Evolutionary conservation across 371 early-diverging fungal genomes (phyloP), one percentile per base, ranked within the genome.

Genomic region (Dentiscutata heterogama): DNA sequence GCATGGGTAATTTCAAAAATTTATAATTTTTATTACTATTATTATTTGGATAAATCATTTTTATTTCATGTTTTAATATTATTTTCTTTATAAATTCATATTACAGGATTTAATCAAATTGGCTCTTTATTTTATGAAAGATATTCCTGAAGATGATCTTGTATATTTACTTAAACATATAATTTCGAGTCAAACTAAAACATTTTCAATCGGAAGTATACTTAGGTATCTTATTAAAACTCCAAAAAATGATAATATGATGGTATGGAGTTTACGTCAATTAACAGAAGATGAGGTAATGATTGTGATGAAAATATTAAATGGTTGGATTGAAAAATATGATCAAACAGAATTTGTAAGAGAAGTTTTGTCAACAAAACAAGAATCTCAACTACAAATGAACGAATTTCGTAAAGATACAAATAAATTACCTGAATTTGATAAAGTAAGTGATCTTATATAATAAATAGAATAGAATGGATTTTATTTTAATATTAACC

Each of bases 141-240:
- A 92, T 87, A 88, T 92, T 58, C 91, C 93, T 29, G 93, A 92
- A 84, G 82, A 81, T 56, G 91, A 91, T 64, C 82, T 91, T 58
- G 83, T 92, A 27, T 67, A 83, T 39, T 82, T 91, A 51, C 82
- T 92, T 73, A 87, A 86, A 81, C 18, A 72, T 54, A 25, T 46
- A 54, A 68, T 80, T 22, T 68, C 81, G 13, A 50, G 46, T 50
- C n/a, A 14, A 18, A 39, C 78, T 13, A 73, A 72, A 56, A 25
- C 35, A 80, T 46, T 58, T 39, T 58, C 29, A 11, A 81, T 79
- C 50, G 79, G 84, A 83, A 87, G 88, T 68, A 82, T 85, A 67
- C 83, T 92, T 78, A 83, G 85, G 31, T 64, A 86, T 68, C 81
- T 91, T 63, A 86, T 92, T 50, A 82, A 82, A 39, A 86, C 91